Evolutionary conservation across 139 green algal species (phyloP), one percentile per base, ranked within the genome.

Genomic region (Desmodesmus armatus): DNA sequence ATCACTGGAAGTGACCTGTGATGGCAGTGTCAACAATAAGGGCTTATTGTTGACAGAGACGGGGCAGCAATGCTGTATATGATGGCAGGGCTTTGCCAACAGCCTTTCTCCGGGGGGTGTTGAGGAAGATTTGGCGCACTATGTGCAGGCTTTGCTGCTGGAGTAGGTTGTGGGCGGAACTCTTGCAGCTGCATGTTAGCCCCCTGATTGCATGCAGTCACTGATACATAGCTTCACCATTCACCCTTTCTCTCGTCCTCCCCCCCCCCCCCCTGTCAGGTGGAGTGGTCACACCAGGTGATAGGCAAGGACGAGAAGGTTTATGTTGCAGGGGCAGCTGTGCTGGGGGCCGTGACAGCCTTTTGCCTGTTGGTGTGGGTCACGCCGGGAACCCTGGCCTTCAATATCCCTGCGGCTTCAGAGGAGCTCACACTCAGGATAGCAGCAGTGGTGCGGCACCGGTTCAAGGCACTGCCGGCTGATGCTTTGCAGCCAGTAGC

Each of bases 261-360:
- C n/a, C 66, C 66, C 15, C 66, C 35, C 15, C 2, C 13, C 66
- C 3, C 17, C n/a, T 4, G 41, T 25, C 58, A 84, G 78, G 78
- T 84, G 39, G 78, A 84, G 41, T 84, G 78, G 78, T 3, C 31
- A 25, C 78, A 75, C 66, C 17, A 15, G 3, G 43, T 58, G 5
- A 49, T 84, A 41, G 13, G 3, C 6, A 63, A 39, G n/a, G 11
- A 13, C 0, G 78, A 84, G 19, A 84, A 77, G 62, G 7, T 63
- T 3, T 66, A 43, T 29, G 77, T 84, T 39, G 17, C 63, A 27
- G 3, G 49, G 27, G 41, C 49, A 29, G 78, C 27, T 43, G 15
- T 84, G 3, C 5, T 67, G 3, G 78, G 29, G 4, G 62, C 78
- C 3, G 35, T 25, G 6, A 19, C 35, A 4, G 49, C 27, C 11